phyloP scores from a whole-genome alignment of 345 rosid species.

The Geranium brycei region DNA sequence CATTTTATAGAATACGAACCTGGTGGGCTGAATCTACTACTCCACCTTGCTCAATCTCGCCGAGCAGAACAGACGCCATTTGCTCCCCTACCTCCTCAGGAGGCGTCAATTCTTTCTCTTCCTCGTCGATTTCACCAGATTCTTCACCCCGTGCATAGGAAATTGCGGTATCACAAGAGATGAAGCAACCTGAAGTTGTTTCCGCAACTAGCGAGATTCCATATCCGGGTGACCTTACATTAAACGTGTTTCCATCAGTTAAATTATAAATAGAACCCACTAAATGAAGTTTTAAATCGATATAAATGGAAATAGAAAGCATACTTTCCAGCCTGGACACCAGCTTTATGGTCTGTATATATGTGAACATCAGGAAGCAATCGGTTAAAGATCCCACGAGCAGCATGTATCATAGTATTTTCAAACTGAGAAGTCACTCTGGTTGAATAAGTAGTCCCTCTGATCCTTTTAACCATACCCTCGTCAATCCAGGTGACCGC shows the following conservation, averaged over 20 bases:
- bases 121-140: constrained; percentile 41
- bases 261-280: not conserved
- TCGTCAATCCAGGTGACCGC: constrained; percentile 67
- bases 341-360: constrained; percentile 52
- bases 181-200: constrained; percentile 72
- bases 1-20: constrained; percentile 27
- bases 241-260: constrained; percentile 9
- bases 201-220: constrained; percentile 90
- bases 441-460: constrained; percentile 71
- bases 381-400: constrained; percentile 80
- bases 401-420: constrained; percentile 59
- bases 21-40: constrained; percentile 91
- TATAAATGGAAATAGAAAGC: constrained; percentile 10
- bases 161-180: constrained; percentile 64
- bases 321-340: constrained; percentile 83
- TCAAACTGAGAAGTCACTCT: constrained; percentile 65
- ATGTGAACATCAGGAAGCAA: constrained; percentile 89
- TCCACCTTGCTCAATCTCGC: constrained; percentile 86
- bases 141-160: constrained; percentile 34
- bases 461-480: constrained; percentile 87
- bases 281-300: not conserved
- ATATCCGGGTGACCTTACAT: constrained; percentile 79
- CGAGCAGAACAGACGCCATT: constrained; percentile 69
- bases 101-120: constrained; percentile 46
- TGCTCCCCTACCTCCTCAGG: constrained; percentile 71